Percentiles rank a stretch among this genome's conserved stretches.
Evolutionary conservation across 1,284 basidiomycete species (phyloP).

Genomic region (Ceratobasidium sp.): DNA sequence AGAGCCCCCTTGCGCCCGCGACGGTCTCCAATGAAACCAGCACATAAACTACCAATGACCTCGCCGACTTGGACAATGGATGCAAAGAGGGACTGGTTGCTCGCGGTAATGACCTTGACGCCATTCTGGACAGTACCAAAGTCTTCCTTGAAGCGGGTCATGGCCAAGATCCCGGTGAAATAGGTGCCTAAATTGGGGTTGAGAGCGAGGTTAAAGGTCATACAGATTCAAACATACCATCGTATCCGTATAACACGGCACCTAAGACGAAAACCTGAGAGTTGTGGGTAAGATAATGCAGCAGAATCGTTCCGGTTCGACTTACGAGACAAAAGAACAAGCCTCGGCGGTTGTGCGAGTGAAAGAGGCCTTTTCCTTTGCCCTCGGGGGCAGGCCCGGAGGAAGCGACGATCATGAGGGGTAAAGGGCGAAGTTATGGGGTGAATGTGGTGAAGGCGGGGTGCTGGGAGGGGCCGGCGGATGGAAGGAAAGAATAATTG

Average conservation of each 20-base stretch:
- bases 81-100: constrained; percentile 53
- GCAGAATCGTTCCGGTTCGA: constrained; percentile 22
- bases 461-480: not conserved
- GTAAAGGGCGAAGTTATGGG: constrained; percentile 1
- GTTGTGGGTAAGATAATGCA: not conserved
- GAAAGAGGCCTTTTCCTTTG: constrained; percentile 50
- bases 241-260: constrained; percentile 59
- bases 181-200: constrained; percentile 54
- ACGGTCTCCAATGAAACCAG: constrained; percentile 59
- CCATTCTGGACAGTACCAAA: constrained; percentile 53
- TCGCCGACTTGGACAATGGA: constrained; percentile 63
- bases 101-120: constrained; percentile 51
- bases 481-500: not conserved
- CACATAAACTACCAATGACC: constrained; percentile 58
- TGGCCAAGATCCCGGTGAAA: constrained; percentile 59
- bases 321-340: constrained; percentile 56
- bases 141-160: constrained; percentile 52
- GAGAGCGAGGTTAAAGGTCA: not conserved
- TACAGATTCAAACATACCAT: not conserved
- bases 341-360: constrained; percentile 54
- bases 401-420: constrained; percentile 35
- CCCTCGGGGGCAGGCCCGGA: constrained; percentile 4
- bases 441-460: not conserved
- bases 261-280: constrained; percentile 48
- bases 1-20: constrained; percentile 59